Base-by-base conservation (phyloP, 177 flowering plant genomes). In the Vitis hybrid region DNA sequence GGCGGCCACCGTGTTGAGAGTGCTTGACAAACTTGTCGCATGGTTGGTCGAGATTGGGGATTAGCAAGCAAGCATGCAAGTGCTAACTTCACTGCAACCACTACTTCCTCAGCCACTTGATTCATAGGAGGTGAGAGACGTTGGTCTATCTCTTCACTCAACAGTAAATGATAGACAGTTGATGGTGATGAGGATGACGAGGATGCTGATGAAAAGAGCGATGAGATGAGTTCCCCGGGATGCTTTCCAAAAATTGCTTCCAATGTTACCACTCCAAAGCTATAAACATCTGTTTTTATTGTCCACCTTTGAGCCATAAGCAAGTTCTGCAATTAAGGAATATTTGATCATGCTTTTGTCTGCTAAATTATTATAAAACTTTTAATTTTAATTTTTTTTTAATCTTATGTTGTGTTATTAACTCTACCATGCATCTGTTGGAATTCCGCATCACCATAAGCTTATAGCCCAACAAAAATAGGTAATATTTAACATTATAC, bases 181-280 rank as follows among this genome's bases (percentile, higher is more conserved):
- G 60, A 4, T 4, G 73, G 10, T 19, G 62, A 45, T 2, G 67
- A 34, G 2, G 62, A 63, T 9, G 60, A 17, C 19, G 45, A 55
- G 4, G 52, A 64, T 5, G 9, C n/a, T 52, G 23, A 45, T 48
- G 66, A 15, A 40, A 7, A 10, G 68, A 45, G 14, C 6, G 71
- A 52, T 49, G 69, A 67, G 13, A 73, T 49, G 12, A 75, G 62
- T 21, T 77, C 74, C 5, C 76, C 65, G 5, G 76, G 76, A 56
- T 77, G 80, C 34, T 30, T 56, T 5, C 77, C 80, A 61, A 70
- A 55, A 0, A 77, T 55, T 2, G 69, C 18, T 21, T 77, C 79
- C 1, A 72, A 40, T 14, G 64, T 17, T 48, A 72, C 34, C 13
- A 76, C 76, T 5, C 75, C 75, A 61, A 72, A 76, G 70, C 76